Percentiles rank a stretch among this genome's conserved stretches.
These are phyloP conservation scores for Gymnopus androsaceus DNA, from an alignment of 1,284 basidiomycete species.

Conservation along the genomic window DNA sequence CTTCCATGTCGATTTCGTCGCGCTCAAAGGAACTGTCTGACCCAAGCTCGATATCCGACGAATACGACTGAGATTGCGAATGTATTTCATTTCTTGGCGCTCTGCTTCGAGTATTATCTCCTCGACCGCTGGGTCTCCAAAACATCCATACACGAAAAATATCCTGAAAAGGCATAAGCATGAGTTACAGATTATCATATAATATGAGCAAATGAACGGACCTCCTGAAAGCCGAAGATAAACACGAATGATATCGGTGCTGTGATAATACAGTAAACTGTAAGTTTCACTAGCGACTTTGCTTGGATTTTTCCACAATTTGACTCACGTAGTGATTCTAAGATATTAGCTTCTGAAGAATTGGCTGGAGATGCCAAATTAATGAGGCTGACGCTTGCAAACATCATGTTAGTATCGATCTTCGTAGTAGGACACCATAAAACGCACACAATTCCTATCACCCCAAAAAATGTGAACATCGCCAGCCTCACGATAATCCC, in stretches of 20 bases:
- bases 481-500: conserved; percentile 10
- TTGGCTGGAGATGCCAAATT: conserved; percentile 2
- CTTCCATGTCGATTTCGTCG: too few relatives aligned
- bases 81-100: too few relatives aligned
- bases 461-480: conserved; percentile 16
- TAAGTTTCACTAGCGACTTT: background rate
- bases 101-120: too few relatives aligned
- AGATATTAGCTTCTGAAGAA: conserved; percentile 11
- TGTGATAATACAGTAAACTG: background rate
- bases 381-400: conserved; percentile 4
- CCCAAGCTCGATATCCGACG: too few relatives aligned
- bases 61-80: too few relatives aligned
- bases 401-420: background rate
- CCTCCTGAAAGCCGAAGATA: conserved; percentile 16
- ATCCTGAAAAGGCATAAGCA: conserved; percentile 3
- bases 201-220: background rate
- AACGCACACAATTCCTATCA: conserved; percentile 15
- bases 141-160: conserved; percentile 5
- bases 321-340: conserved; percentile 16
- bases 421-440: background rate
- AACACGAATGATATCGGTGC: conserved; percentile 18
- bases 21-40: too few relatives aligned
- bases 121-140: background rate
- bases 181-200: background rate
- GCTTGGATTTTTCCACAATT: background rate